Percentiles rank a stretch among this genome's conserved stretches.
Evolutionary conservation across 1,139 yeast species (phyloP).

Genomic region (Geotrichum phurueaensis): DNA sequence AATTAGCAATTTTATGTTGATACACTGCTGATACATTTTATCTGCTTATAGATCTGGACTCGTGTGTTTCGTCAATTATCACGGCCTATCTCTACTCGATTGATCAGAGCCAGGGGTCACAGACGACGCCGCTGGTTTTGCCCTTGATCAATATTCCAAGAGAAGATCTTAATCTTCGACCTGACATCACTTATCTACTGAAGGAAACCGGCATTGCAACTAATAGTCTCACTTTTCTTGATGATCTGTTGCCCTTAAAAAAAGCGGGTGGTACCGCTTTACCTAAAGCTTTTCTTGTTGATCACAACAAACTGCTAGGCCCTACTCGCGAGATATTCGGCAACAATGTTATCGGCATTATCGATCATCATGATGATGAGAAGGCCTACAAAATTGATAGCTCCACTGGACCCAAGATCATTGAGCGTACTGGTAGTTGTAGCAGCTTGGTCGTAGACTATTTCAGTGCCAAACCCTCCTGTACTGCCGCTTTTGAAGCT

Average conservation of each 20-base stretch:
- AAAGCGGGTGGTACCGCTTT: slow-evolving; percentile 6
- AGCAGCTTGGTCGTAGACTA: slow-evolving; percentile 63
- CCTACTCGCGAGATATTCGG: slow-evolving; percentile 35
- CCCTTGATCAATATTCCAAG: slow-evolving; percentile 73
- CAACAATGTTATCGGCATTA: slow-evolving; percentile 48
- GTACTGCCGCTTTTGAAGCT: slow-evolving; percentile 18
- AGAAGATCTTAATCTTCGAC: slow-evolving; percentile 59
- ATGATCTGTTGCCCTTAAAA: slow-evolving; percentile 44
- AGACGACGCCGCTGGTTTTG: slow-evolving; percentile 30
- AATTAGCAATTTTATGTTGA: too few relatives aligned
- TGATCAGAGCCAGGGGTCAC: slow-evolving; percentile 7
- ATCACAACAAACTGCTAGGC: slow-evolving; percentile 71
- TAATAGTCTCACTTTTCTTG: slow-evolving; percentile 54
- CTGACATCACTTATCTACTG: slow-evolving; percentile 60
- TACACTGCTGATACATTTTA: neutral
- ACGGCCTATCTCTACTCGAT: slow-evolving; percentile 52
- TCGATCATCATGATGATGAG: slow-evolving; percentile 88
- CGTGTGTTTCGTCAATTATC: slow-evolving; percentile 68
- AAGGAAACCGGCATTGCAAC: slow-evolving; percentile 44
- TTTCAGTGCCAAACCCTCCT: slow-evolving; percentile 40
- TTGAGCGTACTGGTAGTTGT: slow-evolving; percentile 69
- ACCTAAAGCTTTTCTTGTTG: slow-evolving; percentile 54
- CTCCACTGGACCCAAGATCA: slow-evolving; percentile 50
- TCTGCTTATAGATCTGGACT: slow-evolving; percentile 57
- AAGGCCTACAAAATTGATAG: slow-evolving; percentile 37